Evolutionary conservation across 2,329 filamentous ascomycete genomes (phyloP).

Genomic region (Phoma sp.): DNA sequence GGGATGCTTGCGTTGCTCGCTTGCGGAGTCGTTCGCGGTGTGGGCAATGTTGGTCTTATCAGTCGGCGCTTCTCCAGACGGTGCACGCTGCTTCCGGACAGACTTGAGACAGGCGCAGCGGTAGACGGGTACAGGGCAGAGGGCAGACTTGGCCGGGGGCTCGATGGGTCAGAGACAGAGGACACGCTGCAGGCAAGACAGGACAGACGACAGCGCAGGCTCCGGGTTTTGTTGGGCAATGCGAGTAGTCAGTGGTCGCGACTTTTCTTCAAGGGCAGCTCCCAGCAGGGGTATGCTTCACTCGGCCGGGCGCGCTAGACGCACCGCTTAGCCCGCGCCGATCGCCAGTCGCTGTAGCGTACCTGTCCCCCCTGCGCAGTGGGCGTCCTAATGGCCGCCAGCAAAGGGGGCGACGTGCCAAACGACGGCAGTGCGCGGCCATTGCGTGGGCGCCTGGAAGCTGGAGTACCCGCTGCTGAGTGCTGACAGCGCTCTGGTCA

Average conservation of each 20-base stretch:
- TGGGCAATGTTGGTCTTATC: slow-evolving; percentile 8
- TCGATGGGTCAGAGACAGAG: not conserved
- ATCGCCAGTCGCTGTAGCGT: not conserved
- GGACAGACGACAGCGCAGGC: not conserved
- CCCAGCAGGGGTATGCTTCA: slow-evolving; percentile 15
- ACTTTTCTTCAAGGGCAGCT: slow-evolving; percentile 16
- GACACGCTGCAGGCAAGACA: slow-evolving; percentile 5
- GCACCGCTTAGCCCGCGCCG: not conserved
- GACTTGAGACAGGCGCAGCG: not conserved
- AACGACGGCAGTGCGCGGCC: not conserved
- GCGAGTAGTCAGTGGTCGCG: not conserved
- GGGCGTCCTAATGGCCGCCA: not conserved
- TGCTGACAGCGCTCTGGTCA: not conserved
- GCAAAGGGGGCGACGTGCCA: not conserved
- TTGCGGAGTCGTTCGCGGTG: not conserved
- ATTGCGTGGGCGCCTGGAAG: not conserved
- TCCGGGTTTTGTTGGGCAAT: slow-evolving; percentile 15
- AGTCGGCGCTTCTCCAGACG: slow-evolving; percentile 1
- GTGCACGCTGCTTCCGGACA: slow-evolving; percentile 8
- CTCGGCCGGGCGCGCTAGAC: slow-evolving; percentile 11
- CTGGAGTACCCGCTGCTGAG: not conserved
- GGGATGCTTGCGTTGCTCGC: not conserved
- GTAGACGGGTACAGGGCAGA: not conserved
- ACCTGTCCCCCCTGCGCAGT: slow-evolving; percentile 1
- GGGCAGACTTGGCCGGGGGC: not conserved